A percentile compares a stretch with the other conserved stretches of the same genome.
Conservation (phyloP, 139 green algal genomes). For the Cymbomonas tetramitiformis region DNA sequence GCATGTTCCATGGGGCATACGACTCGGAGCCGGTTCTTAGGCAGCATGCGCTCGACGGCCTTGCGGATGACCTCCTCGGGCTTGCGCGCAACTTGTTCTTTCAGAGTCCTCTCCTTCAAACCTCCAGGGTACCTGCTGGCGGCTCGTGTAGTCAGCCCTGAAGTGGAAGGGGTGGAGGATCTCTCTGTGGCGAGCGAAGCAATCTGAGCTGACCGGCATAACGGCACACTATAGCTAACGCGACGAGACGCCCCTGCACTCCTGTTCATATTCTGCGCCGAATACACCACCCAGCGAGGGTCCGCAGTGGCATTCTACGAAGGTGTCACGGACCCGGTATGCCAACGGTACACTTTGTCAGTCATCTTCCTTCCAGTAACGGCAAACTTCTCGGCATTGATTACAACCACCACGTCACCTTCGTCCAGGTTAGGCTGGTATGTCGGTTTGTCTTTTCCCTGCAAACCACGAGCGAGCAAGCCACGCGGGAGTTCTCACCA, state of each 20-base stretch:
- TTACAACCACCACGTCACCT: conserved; percentile 35
- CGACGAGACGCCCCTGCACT: no score
- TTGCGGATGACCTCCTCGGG: conserved; percentile 28
- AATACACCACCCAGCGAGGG: no score
- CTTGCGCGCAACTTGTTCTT: conserved; percentile 25
- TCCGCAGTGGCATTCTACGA: no score
- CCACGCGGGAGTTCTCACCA: no score
- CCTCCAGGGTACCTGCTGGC: conserved; percentile 35
- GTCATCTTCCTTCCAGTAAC: conserved; percentile 35
- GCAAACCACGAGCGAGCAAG: conserved; percentile 22
- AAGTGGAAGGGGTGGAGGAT: no score
- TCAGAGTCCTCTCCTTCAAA: conserved; percentile 28
- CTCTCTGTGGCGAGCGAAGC: no score
- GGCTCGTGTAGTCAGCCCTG: no score
- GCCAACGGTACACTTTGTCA: conserved; percentile 33
- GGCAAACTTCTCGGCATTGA: conserved; percentile 33
- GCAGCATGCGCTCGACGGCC: conserved; percentile 39
- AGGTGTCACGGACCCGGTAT: conserved; percentile 25
- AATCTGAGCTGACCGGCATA: no score
- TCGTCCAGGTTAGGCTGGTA: conserved; percentile 26
- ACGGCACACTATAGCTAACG: no score
- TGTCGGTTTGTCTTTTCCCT: conserved; percentile 46
- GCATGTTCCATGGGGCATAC: no score
- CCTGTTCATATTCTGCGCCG: no score
- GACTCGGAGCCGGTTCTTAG: conserved; percentile 30